Conservation (phyloP, 164 flowering plant species). For the Vitis vinifera region DNA sequence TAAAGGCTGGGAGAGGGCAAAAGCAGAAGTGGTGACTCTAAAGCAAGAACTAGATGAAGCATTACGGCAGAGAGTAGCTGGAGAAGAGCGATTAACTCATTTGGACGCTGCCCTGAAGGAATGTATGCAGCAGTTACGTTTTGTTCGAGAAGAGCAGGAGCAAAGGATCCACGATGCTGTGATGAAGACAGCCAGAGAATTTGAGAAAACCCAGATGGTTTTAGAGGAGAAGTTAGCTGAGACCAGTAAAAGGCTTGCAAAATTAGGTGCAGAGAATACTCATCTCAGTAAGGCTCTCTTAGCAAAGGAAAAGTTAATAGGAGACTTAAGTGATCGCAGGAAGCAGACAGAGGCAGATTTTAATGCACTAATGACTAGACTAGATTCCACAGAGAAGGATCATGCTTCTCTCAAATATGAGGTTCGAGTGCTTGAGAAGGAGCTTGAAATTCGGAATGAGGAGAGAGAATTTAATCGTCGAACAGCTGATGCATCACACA, state of each 20-base stretch:
- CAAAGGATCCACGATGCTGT: constrained; percentile 57
- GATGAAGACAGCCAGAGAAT: constrained; percentile 39
- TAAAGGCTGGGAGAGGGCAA: constrained; percentile 73
- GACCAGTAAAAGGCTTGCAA: constrained; percentile 29
- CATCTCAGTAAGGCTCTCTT: constrained; percentile 41
- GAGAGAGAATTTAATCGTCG: constrained; percentile 56
- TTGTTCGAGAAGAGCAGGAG: constrained; percentile 68
- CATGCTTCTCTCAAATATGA: constrained; percentile 53
- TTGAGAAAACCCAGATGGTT: constrained; percentile 27
- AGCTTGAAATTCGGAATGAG: constrained; percentile 70
- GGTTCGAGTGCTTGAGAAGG: constrained; percentile 57
- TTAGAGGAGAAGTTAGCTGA: constrained; percentile 48
- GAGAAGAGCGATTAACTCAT: constrained; percentile 47
- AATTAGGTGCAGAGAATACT: constrained; percentile 39
- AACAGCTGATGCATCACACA: constrained; percentile 51
- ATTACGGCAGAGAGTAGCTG: constrained; percentile 27
- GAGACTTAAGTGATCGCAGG: constrained; percentile 33
- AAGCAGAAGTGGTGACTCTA: constrained; percentile 44
- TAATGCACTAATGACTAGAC: constrained; percentile 34
- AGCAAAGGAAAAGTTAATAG: constrained; percentile 44
- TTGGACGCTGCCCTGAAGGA: constrained; percentile 71
- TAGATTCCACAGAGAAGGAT: constrained; percentile 48
- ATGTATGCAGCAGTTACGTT: constrained; percentile 65
- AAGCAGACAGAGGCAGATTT: constrained; percentile 34
- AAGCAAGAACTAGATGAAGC: constrained; percentile 51